Percentiles rank a stretch among this genome's conserved stretches.
Conservation (phyloP, 1,139 yeast species). For the Pneumocystis oryctolagi region DNA sequence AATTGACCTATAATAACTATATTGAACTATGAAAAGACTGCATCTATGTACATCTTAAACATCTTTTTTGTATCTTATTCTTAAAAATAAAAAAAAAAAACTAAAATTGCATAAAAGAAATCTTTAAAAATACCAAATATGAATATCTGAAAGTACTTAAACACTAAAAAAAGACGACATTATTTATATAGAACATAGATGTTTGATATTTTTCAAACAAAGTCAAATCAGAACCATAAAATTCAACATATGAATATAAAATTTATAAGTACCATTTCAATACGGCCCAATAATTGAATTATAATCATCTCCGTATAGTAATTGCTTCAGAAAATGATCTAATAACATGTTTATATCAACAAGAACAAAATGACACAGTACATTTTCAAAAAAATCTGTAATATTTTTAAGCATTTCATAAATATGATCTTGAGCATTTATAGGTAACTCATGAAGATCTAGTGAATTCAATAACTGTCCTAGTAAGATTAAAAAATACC, state of each 20-base stretch:
- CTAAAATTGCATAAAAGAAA: neutral
- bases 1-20: too few relatives aligned
- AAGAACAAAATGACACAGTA: neutral
- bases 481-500: neutral
- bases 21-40: too few relatives aligned
- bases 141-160: too few relatives aligned
- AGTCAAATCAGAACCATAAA: neutral
- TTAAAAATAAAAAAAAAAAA: too few relatives aligned
- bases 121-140: too few relatives aligned
- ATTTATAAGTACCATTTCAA: neutral
- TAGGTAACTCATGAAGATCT: neutral
- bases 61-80: too few relatives aligned
- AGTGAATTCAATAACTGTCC: neutral
- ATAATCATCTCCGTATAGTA: neutral
- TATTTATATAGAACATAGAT: neutral
- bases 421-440: neutral
- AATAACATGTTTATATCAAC: neutral
- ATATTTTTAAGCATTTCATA: neutral
- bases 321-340: neutral
- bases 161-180: too few relatives aligned
- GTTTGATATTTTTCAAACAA: neutral
- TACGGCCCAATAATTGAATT: neutral
- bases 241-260: neutral
- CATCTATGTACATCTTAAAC: too few relatives aligned
- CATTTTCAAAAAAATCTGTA: neutral